A percentile compares a stretch with the other conserved stretches of the same genome.
Evolutionary conservation across 2,329 filamentous ascomycete species (phyloP).

Genomic region (Microdochium trichocladiopsis): DNA sequence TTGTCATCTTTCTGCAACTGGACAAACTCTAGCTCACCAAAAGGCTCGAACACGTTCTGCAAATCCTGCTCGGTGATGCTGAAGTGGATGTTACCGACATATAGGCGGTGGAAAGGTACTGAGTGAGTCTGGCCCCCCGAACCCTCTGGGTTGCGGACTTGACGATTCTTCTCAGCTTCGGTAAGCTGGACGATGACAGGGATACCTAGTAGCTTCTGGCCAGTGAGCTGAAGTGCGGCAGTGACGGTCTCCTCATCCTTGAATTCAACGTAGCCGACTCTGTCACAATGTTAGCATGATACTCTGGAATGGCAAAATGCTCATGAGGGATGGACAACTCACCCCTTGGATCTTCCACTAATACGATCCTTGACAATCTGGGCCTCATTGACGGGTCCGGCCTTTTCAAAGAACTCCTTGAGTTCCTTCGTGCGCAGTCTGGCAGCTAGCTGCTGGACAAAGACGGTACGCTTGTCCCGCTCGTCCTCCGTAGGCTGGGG

Average conservation of each 20-base stretch:
- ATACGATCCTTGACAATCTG: constrained; percentile 98
- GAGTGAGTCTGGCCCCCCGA: constrained; percentile 66
- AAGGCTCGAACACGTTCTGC: constrained; percentile 93
- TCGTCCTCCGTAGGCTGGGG: constrained; percentile 88
- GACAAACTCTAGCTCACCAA: constrained; percentile 95
- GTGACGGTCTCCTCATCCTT: constrained; percentile 90
- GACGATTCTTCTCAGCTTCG: constrained; percentile 98
- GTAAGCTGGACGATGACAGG: constrained; percentile 97
- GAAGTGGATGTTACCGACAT: constrained; percentile 99
- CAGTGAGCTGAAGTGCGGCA: constrained; percentile 93
- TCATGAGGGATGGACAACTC: constrained; percentile 24
- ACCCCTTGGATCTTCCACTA: constrained; percentile 96
- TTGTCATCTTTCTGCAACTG: constrained; percentile 95
- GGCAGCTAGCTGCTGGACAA: constrained; percentile 95
- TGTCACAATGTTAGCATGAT: constrained; percentile 36
- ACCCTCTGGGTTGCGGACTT: constrained; percentile 75
- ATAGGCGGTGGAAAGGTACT: constrained; percentile 93
- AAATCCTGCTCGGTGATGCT: constrained; percentile 96
- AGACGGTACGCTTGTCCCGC: constrained; percentile 91
- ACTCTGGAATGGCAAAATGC: not conserved
- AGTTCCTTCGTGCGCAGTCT: constrained; percentile 88
- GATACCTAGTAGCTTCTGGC: constrained; percentile 96
- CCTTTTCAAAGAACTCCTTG: constrained; percentile 91
- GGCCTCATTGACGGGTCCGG: constrained; percentile 90
- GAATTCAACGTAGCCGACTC: constrained; percentile 99